Percentiles rank a stretch among this genome's conserved stretches.
Evolutionary conservation across 2,329 filamentous ascomycete species (phyloP).

Genomic region (Chaetoscypha palmicola): DNA sequence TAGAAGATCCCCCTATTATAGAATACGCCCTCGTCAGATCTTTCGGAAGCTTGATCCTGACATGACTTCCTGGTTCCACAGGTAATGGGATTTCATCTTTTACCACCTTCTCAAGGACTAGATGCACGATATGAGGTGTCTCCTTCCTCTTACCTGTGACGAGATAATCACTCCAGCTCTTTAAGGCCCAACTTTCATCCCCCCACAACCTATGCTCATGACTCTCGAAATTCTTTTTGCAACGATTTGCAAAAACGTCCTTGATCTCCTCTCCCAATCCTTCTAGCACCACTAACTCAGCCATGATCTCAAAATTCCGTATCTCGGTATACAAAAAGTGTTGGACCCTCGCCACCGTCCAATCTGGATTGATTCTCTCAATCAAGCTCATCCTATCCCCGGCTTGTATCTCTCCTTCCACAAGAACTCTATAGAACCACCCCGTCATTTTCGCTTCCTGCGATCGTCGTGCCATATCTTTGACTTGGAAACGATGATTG

Average conservation of each 20-base stretch:
- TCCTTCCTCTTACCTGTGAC: constrained; percentile 43
- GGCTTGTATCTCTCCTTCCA: constrained; percentile 44
- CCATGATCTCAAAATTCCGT: constrained; percentile 30
- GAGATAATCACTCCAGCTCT: constrained; percentile 29
- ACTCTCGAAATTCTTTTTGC: constrained; percentile 22
- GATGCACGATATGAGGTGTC: constrained; percentile 43
- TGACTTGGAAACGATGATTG: constrained; percentile 58
- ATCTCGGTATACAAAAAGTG: constrained; percentile 53
- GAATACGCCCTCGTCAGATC: constrained; percentile 54
- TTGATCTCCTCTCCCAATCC: constrained; percentile 10
- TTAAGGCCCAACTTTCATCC: constrained; percentile 2
- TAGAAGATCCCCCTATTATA: constrained; percentile 44
- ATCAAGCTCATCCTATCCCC: constrained; percentile 52
- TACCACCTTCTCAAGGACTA: constrained; percentile 43
- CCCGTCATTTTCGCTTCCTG: constrained; percentile 58
- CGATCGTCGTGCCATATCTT: constrained; percentile 52
- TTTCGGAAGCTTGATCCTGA: constrained; percentile 48
- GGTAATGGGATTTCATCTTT: constrained; percentile 25
- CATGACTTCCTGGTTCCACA: constrained; percentile 43
- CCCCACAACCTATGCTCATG: constrained; percentile 12
- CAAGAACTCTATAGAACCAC: constrained; percentile 58
- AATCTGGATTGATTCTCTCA: constrained; percentile 47
- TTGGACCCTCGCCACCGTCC: constrained; percentile 57
- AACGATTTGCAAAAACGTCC: constrained; percentile 5
- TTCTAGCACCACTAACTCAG: constrained; percentile 9